Evolutionary conservation across 768 basidiomycete genomes (phyloP).

Genomic region (Russula lepida): DNA sequence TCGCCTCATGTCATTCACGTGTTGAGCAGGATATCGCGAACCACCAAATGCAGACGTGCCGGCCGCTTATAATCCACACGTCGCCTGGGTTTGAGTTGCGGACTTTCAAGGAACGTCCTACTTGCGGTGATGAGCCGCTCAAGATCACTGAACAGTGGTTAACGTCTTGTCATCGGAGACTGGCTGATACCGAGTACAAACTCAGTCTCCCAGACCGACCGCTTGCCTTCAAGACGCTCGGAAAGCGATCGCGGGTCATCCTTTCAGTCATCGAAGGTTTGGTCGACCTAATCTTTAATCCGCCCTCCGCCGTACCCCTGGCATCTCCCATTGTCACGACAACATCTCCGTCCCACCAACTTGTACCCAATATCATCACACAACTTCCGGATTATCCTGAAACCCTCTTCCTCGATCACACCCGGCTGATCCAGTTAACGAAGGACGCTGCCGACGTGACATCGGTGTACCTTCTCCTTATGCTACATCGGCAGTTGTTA

Average conservation of each 20-base stretch:
- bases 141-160: conserved; percentile 20
- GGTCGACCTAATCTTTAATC: conserved; percentile 57
- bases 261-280: conserved; percentile 42
- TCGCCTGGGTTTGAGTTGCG: conserved; percentile 74
- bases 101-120: conserved; percentile 56
- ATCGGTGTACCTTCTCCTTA: conserved; percentile 69
- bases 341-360: conserved; percentile 24
- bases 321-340: conserved; percentile 28
- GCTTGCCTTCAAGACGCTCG: conserved; percentile 30
- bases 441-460: conserved; percentile 69
- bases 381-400: conserved; percentile 53
- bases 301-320: conserved; percentile 34
- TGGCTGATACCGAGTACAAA: conserved; percentile 12
- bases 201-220: conserved; percentile 33
- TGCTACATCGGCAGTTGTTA: conserved; percentile 71
- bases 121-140: conserved; percentile 24
- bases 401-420: conserved; percentile 71
- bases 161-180: conserved; percentile 14
- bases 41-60: conserved; percentile 87
- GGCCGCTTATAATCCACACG: conserved; percentile 78
- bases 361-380: conserved; percentile 25
- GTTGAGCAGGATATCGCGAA: conserved; percentile 82
- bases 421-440: conserved; percentile 56
- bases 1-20: conserved; percentile 20
- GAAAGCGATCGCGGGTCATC: conserved; percentile 19